Evolutionary conservation across 805 yeast genomes (phyloP).

Genomic region (Candida dendrica): DNA sequence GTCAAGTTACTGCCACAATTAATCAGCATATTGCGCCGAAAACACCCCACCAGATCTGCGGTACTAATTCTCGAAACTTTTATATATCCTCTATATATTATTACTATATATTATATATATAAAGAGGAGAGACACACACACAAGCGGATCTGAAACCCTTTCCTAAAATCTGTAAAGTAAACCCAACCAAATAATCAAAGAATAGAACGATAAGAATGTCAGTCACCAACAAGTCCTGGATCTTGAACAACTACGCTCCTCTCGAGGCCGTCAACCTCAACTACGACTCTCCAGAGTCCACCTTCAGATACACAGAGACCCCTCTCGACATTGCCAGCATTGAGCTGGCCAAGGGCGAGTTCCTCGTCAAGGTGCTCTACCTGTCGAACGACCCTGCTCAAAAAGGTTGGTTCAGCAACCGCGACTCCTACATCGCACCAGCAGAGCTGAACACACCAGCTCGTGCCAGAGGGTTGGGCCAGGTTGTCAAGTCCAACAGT

Average conservation of each 20-base stretch:
- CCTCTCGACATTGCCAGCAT: constrained; percentile 15
- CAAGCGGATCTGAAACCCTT: too few relatives aligned
- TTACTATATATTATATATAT: too few relatives aligned
- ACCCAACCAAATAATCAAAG: too few relatives aligned
- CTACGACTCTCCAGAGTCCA: constrained; percentile 17
- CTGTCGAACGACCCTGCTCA: constrained; percentile 59
- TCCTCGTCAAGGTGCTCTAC: constrained; percentile 37
- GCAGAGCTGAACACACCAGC: constrained; percentile 36
- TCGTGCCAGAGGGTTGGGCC: constrained; percentile 43
- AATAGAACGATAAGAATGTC: too few relatives aligned
- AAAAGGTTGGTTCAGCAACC: constrained; percentile 43
- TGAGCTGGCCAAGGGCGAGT: constrained; percentile 27
- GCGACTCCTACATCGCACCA: constrained; percentile 23
- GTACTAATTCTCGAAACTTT: too few relatives aligned
- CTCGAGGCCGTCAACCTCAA: constrained; percentile 21
- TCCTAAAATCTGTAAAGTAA: too few relatives aligned
- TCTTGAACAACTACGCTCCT: constrained; percentile 20
- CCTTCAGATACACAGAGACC: constrained; percentile 20
- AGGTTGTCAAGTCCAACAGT: constrained; percentile 41
- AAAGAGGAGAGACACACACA: too few relatives aligned
- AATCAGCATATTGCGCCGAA: too few relatives aligned
- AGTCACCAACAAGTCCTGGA: constrained; percentile 24
- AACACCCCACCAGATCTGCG: too few relatives aligned
- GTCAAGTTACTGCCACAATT: too few relatives aligned
- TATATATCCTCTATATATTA: too few relatives aligned